These are phyloP conservation scores for Leccinum subgranulosum DNA, from an alignment of 768 basidiomycete species.

Conservation along the genomic window DNA sequence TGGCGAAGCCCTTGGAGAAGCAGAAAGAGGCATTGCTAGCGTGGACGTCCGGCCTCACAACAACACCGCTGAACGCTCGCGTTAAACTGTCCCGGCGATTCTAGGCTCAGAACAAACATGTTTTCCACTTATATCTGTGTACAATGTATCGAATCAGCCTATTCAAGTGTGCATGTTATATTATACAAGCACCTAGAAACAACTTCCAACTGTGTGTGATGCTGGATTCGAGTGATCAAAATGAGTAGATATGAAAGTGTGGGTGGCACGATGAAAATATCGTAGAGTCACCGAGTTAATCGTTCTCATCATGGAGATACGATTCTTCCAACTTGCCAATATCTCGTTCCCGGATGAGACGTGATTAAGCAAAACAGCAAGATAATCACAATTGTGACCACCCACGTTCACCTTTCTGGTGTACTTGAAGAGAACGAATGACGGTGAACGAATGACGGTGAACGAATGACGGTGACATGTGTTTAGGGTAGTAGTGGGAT, in stretches of 20 bases:
- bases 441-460: too few relatives aligned
- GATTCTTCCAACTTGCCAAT: slow-evolving; percentile 6
- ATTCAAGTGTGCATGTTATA: neutral
- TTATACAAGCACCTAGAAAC: neutral
- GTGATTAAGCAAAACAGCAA: slow-evolving; percentile 24
- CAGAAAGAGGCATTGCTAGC: slow-evolving; percentile 32
- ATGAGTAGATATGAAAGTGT: neutral
- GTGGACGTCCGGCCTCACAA: slow-evolving; percentile 37
- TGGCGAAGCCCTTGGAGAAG: slow-evolving; percentile 24
- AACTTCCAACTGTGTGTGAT: neutral
- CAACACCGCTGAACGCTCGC: slow-evolving; percentile 31
- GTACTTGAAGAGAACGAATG: slow-evolving; percentile 16
- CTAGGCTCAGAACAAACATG: neutral
- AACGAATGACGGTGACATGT: neutral
- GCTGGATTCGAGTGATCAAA: neutral
- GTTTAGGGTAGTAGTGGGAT: neutral
- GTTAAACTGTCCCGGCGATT: slow-evolving; percentile 20
- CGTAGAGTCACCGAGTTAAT: neutral
- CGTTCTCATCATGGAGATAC: too few relatives aligned
- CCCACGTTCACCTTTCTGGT: slow-evolving; percentile 29
- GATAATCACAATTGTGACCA: too few relatives aligned
- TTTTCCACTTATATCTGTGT: neutral
- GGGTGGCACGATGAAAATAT: neutral
- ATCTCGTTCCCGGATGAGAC: slow-evolving; percentile 24
- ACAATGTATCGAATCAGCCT: neutral